A percentile compares a stretch with the other conserved stretches of the same genome.
These are phyloP conservation scores for Epithele typhae DNA, from an alignment of 768 basidiomycete species.

Conservation along the genomic window DNA sequence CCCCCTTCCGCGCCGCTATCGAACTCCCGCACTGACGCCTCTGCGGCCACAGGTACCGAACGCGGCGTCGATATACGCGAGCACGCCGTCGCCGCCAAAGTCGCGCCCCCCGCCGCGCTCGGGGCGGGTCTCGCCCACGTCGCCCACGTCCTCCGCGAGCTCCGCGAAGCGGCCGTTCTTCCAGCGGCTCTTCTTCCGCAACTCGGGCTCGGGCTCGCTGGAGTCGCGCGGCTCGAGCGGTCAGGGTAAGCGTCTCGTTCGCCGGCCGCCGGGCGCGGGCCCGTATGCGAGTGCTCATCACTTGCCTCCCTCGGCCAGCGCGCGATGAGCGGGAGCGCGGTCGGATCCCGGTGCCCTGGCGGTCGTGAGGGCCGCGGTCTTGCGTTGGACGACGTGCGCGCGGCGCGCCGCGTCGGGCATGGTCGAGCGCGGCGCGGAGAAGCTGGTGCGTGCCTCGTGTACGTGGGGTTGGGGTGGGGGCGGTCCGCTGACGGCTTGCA, in stretches of 20 bases:
- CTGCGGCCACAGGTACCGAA: conserved; percentile 31
- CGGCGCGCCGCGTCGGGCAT: no score
- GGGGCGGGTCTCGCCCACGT: conserved; percentile 34
- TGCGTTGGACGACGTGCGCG: no score
- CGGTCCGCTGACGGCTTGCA: not conserved
- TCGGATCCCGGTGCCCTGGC: conserved; percentile 6
- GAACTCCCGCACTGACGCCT: not conserved
- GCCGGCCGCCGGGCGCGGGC: conserved; percentile 15
- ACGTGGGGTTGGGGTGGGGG: not conserved
- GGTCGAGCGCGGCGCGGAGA: not conserved
- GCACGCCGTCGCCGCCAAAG: conserved; percentile 55
- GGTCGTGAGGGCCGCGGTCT: no score
- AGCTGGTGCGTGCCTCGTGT: not conserved
- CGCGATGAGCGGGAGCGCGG: conserved; percentile 10
- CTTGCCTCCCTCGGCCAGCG: conserved; percentile 7
- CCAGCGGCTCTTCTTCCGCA: conserved; percentile 47
- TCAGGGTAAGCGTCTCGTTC: conserved; percentile 19
- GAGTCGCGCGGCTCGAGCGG: conserved; percentile 18
- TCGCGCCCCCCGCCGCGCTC: conserved; percentile 27
- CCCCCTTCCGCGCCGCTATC: not conserved
- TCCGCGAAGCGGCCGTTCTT: conserved; percentile 52
- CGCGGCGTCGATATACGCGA: conserved; percentile 50
- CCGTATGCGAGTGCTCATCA: conserved; percentile 6
- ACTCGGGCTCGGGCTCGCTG: conserved; percentile 19
- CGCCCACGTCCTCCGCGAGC: conserved; percentile 21